Evolutionary conservation across 495 filamentous ascomycete species (phyloP).

Genomic region (Platismatia glauca): DNA sequence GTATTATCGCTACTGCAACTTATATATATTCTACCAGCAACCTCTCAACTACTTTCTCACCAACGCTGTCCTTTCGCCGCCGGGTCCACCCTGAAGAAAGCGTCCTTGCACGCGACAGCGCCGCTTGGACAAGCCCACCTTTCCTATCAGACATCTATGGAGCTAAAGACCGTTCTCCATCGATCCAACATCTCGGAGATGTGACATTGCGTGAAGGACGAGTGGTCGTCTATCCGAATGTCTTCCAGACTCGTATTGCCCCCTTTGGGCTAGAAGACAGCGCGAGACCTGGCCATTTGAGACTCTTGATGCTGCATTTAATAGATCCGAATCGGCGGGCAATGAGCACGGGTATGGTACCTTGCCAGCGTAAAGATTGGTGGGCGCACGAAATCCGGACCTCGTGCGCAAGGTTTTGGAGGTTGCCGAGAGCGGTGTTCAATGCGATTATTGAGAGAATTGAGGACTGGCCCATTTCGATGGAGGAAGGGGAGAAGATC

Average conservation of each 20-base stretch:
- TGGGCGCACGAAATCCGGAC: constrained; percentile 20
- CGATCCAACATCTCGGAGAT: constrained; percentile 29
- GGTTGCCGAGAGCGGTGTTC: constrained; percentile 29
- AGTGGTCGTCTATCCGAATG: constrained; percentile 31
- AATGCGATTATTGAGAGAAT: constrained; percentile 20
- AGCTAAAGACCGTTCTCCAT: constrained; percentile 26
- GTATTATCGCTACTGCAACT: no score
- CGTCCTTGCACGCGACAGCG: constrained; percentile 22
- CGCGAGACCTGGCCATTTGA: constrained; percentile 39
- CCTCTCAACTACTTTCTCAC: no score
- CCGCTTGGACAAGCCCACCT: constrained; percentile 28
- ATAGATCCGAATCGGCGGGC: constrained; percentile 47
- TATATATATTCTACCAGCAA: no score
- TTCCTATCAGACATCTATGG: constrained; percentile 31
- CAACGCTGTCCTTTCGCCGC: constrained; percentile 31
- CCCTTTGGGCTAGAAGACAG: constrained; percentile 39
- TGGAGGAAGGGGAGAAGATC: constrained; percentile 30
- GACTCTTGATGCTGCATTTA: constrained; percentile 44
- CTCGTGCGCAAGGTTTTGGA: no score
- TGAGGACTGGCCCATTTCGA: constrained; percentile 31
- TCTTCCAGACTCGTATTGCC: constrained; percentile 40
- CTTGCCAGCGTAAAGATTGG: constrained; percentile 43
- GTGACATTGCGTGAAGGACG: constrained; percentile 25
- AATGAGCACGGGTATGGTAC: constrained; percentile 47
- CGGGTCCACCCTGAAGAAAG: constrained; percentile 23